Base-by-base conservation (phyloP, 1,139 yeast genomes). In the Cylindricascospora bacillispora region DNA sequence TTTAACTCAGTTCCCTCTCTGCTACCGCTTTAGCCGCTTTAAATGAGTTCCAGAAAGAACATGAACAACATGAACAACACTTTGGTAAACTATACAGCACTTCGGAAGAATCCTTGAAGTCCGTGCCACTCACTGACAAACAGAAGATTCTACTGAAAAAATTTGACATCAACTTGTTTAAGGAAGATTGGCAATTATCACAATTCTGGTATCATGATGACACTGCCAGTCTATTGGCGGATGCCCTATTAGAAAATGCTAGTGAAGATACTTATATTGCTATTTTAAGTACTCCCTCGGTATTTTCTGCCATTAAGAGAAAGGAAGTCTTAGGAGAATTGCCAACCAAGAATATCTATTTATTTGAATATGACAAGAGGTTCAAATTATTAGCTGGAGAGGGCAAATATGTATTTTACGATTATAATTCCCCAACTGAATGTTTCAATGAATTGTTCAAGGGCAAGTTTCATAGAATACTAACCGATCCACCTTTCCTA, bases 101-200 rank as follows among this genome's bases (percentile, higher is more conserved):
- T 28, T 81, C 93, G 1, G 82, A 81, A 47, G 57, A 57, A 27
- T 52, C 49, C 24, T 59, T 47, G 40, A 51, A 52, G 15, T n/a
- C n/a, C n/a, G n/a, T n/a, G n/a, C n/a, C n/a, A n/a, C n/a, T n/a
- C n/a, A n/a, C n/a, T n/a, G n/a, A n/a, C n/a, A 47, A 43, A 17
- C 45, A 49, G 13, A 51, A 50, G 27, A n/a, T n/a, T n/a, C n/a
- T n/a, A n/a, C n/a, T n/a, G n/a, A 45, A 45, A 23, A 43, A 49
- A 21, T 53, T 56, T 31, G 68, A 71, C 16, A 80, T 80, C 54
- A 75, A 70, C 28, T 60, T 68, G 21, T 85, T 85, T 54, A 67
- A 78, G 49, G 95, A 85, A 55, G 93, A 85, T 56, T 85, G 95
- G 95, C 92, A 81, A 45, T 62, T 85, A 24, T 81, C 94, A 0